A percentile compares a stretch with the other conserved stretches of the same genome.
Evolutionary conservation across 352 stramenopile genomes (phyloP).

Genomic region (Globisporangium lucens): DNA sequence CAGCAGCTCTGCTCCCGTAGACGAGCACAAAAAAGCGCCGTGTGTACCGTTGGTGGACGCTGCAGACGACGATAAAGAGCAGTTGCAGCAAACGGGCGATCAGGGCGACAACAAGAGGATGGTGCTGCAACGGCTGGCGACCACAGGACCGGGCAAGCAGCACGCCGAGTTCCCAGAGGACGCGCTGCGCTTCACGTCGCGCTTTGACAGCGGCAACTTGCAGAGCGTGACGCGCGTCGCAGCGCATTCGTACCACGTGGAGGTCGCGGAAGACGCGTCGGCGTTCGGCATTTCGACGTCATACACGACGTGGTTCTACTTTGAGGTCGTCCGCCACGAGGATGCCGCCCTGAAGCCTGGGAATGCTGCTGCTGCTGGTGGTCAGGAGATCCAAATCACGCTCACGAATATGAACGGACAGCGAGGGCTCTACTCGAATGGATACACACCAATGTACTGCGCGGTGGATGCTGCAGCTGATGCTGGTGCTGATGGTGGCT

Average conservation of each 20-base stretch:
- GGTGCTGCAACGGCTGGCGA: conserved; percentile 19
- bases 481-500: not conserved
- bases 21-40: not conserved
- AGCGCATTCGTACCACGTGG: conserved; percentile 27
- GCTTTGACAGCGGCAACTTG: conserved; percentile 40
- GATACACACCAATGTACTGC: conserved; percentile 31
- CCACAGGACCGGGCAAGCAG: conserved; percentile 32
- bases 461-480: conserved; percentile 16
- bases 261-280: conserved; percentile 39
- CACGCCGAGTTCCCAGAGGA: conserved; percentile 27
- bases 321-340: conserved; percentile 19
- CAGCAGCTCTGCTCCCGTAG: not conserved
- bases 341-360: not conserved
- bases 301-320: conserved; percentile 51
- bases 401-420: conserved; percentile 48
- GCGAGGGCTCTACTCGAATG: conserved; percentile 32
- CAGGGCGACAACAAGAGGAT: not conserved
- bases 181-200: conserved; percentile 32
- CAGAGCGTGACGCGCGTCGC: conserved; percentile 15
- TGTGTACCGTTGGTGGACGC: not conserved
- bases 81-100: not conserved
- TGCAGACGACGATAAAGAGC: not conserved
- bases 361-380: not conserved
- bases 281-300: conserved; percentile 36
- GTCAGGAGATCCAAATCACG: conserved; percentile 20